Percentiles rank a stretch among this genome's conserved stretches.
Conservation (phyloP, 106 monocot genomes). For the Allium cepa region DNA sequence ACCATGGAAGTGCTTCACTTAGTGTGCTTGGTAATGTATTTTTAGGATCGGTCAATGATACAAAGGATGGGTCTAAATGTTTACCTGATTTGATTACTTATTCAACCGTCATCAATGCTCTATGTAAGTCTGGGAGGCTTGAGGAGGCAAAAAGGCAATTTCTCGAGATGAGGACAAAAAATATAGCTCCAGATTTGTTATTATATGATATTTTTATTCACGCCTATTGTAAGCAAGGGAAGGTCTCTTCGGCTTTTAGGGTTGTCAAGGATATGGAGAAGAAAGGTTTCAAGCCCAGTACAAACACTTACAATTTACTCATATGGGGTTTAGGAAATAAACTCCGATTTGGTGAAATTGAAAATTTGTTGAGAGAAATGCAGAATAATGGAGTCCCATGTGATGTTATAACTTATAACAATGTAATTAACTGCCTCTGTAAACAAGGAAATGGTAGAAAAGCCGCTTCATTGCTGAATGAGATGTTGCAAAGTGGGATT, state of each 20-base stretch:
- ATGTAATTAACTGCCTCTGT: conserved; percentile 52
- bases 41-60: conserved; percentile 46
- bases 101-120: conserved; percentile 59
- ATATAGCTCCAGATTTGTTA: conserved; percentile 60
- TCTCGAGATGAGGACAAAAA: conserved; percentile 62
- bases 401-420: conserved; percentile 63
- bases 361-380: conserved; percentile 72
- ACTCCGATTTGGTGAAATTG: conserved; percentile 40
- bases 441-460: conserved; percentile 42
- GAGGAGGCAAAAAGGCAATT: conserved; percentile 81
- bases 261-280: conserved; percentile 92
- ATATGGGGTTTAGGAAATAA: conserved; percentile 63
- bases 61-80: conserved; percentile 36
- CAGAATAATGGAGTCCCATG: conserved; percentile 39
- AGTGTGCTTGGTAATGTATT: conserved; percentile 71
- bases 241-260: conserved; percentile 62
- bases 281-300: conserved; percentile 53
- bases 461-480: conserved; percentile 59
- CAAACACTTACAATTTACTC: conserved; percentile 74
- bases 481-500: conserved; percentile 55
- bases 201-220: conserved; percentile 71
- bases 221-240: conserved; percentile 73
- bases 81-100: conserved; percentile 75
- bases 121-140: conserved; percentile 73
- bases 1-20: conserved; percentile 70